Evolutionary conservation across 176 grass and related monocot species (phyloP).

Genomic region (Coix lacrymajobi): DNA sequence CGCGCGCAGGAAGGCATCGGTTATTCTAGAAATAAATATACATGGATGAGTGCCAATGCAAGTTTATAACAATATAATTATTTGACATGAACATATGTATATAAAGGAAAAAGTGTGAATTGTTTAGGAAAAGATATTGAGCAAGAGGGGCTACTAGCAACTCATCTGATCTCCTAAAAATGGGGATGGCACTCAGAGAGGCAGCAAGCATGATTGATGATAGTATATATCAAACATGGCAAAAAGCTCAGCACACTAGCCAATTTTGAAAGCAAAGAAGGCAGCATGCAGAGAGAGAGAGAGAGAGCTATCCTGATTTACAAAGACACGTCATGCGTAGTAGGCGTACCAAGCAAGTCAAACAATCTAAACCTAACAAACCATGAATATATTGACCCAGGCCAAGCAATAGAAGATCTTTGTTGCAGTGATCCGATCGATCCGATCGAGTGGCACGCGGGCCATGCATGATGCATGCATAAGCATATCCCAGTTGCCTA

Average conservation of each 20-base stretch:
- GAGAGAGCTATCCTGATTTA: neutral
- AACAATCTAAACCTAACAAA: conserved; percentile 17
- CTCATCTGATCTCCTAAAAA: conserved; percentile 16
- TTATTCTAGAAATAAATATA: too few species aligned
- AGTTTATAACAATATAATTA: neutral
- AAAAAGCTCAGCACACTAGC: neutral
- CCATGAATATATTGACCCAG: neutral
- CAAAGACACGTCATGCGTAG: neutral
- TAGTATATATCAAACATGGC: conserved; percentile 10
- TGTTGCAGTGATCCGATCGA: neutral
- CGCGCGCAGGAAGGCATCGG: too few species aligned
- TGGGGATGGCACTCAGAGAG: conserved; percentile 6
- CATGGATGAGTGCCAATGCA: neutral
- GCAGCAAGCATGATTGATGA: neutral
- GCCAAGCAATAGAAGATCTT: neutral
- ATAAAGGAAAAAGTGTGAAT: neutral
- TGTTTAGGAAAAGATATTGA: neutral
- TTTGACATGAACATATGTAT: neutral
- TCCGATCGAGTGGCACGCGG: neutral
- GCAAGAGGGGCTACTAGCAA: neutral
- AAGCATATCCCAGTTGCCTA: neutral
- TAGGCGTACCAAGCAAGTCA: neutral
- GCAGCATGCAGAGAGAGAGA: neutral
- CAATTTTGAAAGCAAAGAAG: neutral
- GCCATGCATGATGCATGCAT: neutral